Evolutionary conservation across 2,329 filamentous ascomycete genomes (phyloP), one percentile per base, ranked within the genome.

Genomic region (Blumeria graminis): DNA sequence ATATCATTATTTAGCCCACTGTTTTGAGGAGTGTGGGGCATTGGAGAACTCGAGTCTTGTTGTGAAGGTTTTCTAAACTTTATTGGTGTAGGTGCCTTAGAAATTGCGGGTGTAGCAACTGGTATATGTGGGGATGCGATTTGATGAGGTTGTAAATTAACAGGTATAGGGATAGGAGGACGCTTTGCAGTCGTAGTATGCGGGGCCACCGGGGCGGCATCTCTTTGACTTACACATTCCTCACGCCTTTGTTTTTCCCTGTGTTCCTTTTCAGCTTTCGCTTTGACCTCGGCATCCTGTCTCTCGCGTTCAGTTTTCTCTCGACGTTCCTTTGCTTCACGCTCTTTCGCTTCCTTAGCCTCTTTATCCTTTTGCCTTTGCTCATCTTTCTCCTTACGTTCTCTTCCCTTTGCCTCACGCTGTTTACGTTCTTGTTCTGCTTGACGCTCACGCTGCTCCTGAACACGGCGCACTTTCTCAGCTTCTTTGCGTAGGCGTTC

Each of bases 381-480:
- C 65, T 90, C 89, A 64, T 87, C 87, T 68, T 84, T 89, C 60
- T 81, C 78, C 69, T 83, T 90, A 71, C 87, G 92, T 70, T 92
- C 86, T 43, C 77, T 78, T 60, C 88, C 85, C 65, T 84, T 86
- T 48, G 80, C 78, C 67, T 92, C 86, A 50, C 81, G 84, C 54
- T 79, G 78, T 68, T 89, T 94, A 57, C 86, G 82, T 67, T 96
- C 90, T 58, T 78, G 75, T 67, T 95, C 89, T 33, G 83, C 84
- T 64, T 93, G 86, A 61, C 82, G 80, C 63, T 94, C 87, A 61
- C 86, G 81, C 67, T 93, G 87, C 65, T 95, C 88, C 64, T 87
- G 82, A 56, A 84, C 72, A 53, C 85, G 80, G 60, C 81, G 82
- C 66, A 82, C 78, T 65, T 84, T 85, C 64, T 96, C 90, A 3